phyloP scores from a whole-genome alignment of 2,329 filamentous ascomycete genomes.

The Aspergillus viridinutans region DNA sequence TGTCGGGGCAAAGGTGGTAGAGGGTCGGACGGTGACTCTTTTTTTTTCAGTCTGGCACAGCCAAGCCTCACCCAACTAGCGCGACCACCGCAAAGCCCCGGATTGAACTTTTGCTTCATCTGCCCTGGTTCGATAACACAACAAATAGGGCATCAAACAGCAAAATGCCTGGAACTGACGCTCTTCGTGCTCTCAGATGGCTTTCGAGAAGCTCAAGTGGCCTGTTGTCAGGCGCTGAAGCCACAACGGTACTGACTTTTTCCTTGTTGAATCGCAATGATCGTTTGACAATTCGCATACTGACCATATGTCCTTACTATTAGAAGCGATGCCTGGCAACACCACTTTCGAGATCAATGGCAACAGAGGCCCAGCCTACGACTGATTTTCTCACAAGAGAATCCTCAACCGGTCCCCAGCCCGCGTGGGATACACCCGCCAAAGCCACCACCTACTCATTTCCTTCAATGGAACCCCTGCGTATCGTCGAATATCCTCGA shows the following conservation, averaged over 20 bases:
- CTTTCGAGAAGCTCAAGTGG: constrained; percentile 35
- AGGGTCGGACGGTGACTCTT: constrained; percentile 27
- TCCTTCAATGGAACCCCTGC: constrained; percentile 77
- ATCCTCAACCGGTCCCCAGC: constrained; percentile 18
- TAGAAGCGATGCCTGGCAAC: constrained; percentile 43
- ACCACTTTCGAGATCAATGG: constrained; percentile 44
- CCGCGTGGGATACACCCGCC: constrained; percentile 54
- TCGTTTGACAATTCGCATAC: constrained; percentile 7
- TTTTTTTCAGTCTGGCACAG: constrained; percentile 33
- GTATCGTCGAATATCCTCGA: constrained; percentile 71
- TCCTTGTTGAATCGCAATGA: constrained; percentile 1
- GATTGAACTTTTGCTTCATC: constrained; percentile 31
- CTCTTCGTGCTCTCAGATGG: constrained; percentile 35
- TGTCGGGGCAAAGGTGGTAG: constrained; percentile 10
- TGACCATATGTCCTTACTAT: constrained; percentile 13
- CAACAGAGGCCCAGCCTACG: constrained; percentile 42
- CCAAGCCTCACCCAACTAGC: constrained; percentile 31
- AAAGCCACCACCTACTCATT: constrained; percentile 86
- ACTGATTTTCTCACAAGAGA: constrained; percentile 22
- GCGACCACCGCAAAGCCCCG: constrained; percentile 27
- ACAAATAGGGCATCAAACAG: constrained; percentile 1
- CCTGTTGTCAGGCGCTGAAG: constrained; percentile 31
- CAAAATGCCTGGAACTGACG: constrained; percentile 35
- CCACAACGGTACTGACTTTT: constrained; percentile 29
- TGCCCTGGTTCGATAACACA: constrained; percentile 8